phyloP scores from a whole-genome alignment of 345 rosid species.

The Boechera retrofracta region DNA sequence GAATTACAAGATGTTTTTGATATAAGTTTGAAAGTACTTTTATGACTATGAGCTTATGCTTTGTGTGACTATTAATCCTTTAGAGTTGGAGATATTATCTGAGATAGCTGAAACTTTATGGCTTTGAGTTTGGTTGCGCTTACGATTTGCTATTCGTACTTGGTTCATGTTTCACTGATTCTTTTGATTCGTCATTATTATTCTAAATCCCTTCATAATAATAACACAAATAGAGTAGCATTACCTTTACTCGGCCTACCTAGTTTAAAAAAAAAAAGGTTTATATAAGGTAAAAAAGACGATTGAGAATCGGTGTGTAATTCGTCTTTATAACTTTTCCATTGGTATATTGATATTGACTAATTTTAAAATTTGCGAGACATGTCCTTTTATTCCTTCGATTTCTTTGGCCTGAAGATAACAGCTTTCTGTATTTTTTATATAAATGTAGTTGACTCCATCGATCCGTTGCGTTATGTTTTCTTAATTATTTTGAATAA shows the following conservation, averaged over 20 bases:
- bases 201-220: background rate
- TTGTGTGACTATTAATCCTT: background rate
- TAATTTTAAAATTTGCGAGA: background rate
- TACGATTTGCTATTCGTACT: background rate
- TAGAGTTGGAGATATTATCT: background rate
- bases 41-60: too few relatives aligned
- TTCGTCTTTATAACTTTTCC: constrained; percentile 21
- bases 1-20: background rate
- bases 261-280: too few relatives aligned
- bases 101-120: background rate
- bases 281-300: too few relatives aligned
- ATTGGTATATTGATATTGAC: background rate
- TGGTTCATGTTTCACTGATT: background rate
- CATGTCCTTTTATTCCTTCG: constrained; percentile 40
- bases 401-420: constrained; percentile 45
- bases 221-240: too few relatives aligned
- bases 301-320: background rate
- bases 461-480: constrained; percentile 29
- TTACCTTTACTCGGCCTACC: too few relatives aligned
- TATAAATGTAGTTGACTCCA: constrained; percentile 41
- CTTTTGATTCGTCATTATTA: background rate
- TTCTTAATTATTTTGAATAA: constrained; percentile 31
- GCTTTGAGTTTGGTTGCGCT: background rate
- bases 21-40: background rate
- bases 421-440: constrained; percentile 18